A percentile compares a stretch with the other conserved stretches of the same genome.
These are phyloP conservation scores for Monosporascus sp. DNA, from an alignment of 2,329 filamentous ascomycete species.

Conservation along the genomic window DNA sequence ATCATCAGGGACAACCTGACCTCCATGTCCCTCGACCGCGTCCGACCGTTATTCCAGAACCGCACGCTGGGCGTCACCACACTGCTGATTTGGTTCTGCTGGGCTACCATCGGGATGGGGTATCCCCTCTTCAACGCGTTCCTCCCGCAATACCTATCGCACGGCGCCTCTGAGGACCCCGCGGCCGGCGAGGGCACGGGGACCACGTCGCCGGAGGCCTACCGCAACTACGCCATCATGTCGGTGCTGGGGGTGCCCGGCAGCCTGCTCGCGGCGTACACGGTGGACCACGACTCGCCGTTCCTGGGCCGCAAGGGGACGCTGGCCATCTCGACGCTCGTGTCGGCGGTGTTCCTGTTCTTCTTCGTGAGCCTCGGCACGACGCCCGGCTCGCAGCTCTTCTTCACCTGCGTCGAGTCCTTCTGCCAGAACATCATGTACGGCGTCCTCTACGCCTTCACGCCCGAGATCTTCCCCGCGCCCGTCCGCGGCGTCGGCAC, in stretches of 20 bases:
- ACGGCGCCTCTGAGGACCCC: constrained; percentile 39
- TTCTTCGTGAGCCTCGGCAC: constrained; percentile 57
- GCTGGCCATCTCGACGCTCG: constrained; percentile 60
- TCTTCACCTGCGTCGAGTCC: constrained; percentile 62
- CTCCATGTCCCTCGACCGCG: constrained; percentile 61
- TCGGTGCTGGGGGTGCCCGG: constrained; percentile 73
- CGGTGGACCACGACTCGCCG: constrained; percentile 60
- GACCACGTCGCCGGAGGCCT: constrained; percentile 42
- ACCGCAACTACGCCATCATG: constrained; percentile 79
- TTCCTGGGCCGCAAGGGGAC: constrained; percentile 66
- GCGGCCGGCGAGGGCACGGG: constrained; percentile 23
- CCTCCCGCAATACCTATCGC: constrained; percentile 76
- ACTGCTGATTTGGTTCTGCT: constrained; percentile 67
- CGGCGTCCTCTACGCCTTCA: constrained; percentile 71
- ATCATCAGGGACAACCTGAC: constrained; percentile 54
- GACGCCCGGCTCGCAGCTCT: constrained; percentile 52
- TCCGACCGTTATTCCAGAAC: constrained; percentile 59
- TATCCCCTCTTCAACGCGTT: constrained; percentile 89
- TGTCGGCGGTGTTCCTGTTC: constrained; percentile 65
- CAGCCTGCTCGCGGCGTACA: constrained; percentile 66
- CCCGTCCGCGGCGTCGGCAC: constrained; percentile 67
- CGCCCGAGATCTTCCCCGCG: constrained; percentile 70
- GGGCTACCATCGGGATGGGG: constrained; percentile 78
- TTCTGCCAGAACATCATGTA: constrained; percentile 76
- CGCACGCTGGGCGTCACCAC: constrained; percentile 48